phyloP scores from a whole-genome alignment of 805 yeast species.

The Metschnikowia henanensis region DNA sequence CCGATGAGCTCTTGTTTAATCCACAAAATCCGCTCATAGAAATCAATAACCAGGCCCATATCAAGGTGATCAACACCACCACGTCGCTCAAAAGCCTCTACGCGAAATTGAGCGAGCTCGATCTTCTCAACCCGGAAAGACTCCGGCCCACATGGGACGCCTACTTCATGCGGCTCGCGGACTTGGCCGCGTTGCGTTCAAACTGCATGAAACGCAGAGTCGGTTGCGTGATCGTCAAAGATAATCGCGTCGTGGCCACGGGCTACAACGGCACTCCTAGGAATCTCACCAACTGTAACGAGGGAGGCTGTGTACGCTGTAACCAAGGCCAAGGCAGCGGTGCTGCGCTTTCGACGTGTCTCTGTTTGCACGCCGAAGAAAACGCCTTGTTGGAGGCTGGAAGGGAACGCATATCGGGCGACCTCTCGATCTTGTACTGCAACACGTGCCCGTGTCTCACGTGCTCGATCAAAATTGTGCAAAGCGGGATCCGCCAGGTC shows the following conservation, averaged over 20 bases:
- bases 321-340: conserved; percentile 69
- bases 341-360: conserved; percentile 71
- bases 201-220: conserved; percentile 98
- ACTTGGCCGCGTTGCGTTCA: conserved; percentile 86
- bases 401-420: conserved; percentile 70
- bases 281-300: conserved; percentile 82
- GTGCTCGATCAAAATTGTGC: conserved; percentile 93
- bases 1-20: conserved; percentile 43
- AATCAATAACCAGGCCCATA: conserved; percentile 56
- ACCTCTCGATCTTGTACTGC: conserved; percentile 71
- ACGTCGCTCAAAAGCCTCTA: conserved; percentile 34
- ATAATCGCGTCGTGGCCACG: conserved; percentile 85
- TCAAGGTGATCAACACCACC: conserved; percentile 42
- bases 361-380: conserved; percentile 97
- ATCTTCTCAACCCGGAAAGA: conserved; percentile 41
- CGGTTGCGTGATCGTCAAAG: conserved; percentile 92
- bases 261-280: conserved; percentile 99
- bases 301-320: conserved; percentile 94
- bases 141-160: conserved; percentile 95
- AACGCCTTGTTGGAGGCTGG: conserved; percentile 95
- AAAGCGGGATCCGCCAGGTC: conserved; percentile 86
- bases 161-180: conserved; percentile 92
- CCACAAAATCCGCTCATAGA: conserved; percentile 53
- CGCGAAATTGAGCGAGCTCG: conserved; percentile 40
- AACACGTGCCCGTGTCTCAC: conserved; percentile 98